Base-by-base conservation (phyloP, 805 yeast species). In the Candida patagonica region DNA sequence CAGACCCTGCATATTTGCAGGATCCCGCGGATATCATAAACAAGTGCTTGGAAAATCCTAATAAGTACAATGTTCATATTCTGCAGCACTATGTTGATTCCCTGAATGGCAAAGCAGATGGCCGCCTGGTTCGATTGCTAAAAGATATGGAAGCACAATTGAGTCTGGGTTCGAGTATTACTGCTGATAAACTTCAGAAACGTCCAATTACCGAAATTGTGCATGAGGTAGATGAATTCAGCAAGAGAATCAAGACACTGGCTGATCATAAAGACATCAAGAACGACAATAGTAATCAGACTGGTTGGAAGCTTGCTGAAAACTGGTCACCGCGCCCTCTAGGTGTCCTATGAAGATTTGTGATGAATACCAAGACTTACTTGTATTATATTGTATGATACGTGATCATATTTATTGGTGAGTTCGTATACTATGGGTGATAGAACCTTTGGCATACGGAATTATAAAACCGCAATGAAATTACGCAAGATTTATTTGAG, bases 321-420 rank as follows among this genome's bases (percentile, higher is more conserved):
- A 32, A 42, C 35, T 49, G 52, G 52, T 34, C 41, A 15, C 42
- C 47, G 1, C 41, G 48, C 3, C 49, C 52, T 4, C 38, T 49
- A 25, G 52, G 52, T 9, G 45, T 42, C 5, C 19, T 47, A 25
- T 45, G 37, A 36, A 19, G 9, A 12, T 34, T 5, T n/a, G n/a
- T n/a, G n/a, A n/a, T n/a, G n/a, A n/a, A n/a, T n/a, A n/a, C n/a
- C n/a, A n/a, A n/a, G n/a, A n/a, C n/a, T n/a, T n/a, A n/a, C n/a
- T n/a, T n/a, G n/a, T n/a, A n/a, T n/a, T n/a, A n/a, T n/a, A n/a
- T n/a, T n/a, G n/a, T n/a, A n/a, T n/a, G n/a, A n/a, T n/a, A n/a
- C n/a, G n/a, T n/a, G n/a, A n/a, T n/a, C n/a, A n/a, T n/a, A n/a
- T n/a, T n/a, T n/a, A n/a, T n/a, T n/a, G n/a, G n/a, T n/a, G n/a